Conservation (phyloP, 2,329 filamentous ascomycete species). For the Fusarium mexicanum region DNA sequence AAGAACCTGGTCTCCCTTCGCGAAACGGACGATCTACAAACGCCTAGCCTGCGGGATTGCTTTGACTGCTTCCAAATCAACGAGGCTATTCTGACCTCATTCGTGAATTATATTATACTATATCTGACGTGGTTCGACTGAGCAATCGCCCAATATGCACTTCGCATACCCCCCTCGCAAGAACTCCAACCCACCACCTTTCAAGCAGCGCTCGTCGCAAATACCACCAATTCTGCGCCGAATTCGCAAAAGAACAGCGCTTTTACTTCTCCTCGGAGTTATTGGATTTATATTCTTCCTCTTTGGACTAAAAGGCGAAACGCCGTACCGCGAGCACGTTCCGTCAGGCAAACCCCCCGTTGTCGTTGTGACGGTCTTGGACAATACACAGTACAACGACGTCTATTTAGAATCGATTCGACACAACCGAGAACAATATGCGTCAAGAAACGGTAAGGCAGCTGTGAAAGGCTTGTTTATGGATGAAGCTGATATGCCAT, state of each 20-base stretch:
- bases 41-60: slow-evolving; percentile 1
- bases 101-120: background rate
- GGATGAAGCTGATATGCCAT: slow-evolving; percentile 11
- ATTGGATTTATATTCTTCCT: slow-evolving; percentile 71
- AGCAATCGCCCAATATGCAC: slow-evolving; percentile 71
- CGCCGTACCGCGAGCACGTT: slow-evolving; percentile 49
- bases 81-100: background rate
- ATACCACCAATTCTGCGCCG: slow-evolving; percentile 65
- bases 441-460: slow-evolving; percentile 80
- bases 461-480: background rate
- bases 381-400: slow-evolving; percentile 70
- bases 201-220: slow-evolving; percentile 68
- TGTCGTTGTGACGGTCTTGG: slow-evolving; percentile 87
- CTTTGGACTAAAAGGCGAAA: slow-evolving; percentile 48
- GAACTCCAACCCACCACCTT: slow-evolving; percentile 78
- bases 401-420: slow-evolving; percentile 78
- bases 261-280: slow-evolving; percentile 63
- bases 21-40: slow-evolving; percentile 10
- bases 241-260: slow-evolving; percentile 69
- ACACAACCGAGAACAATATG: slow-evolving; percentile 87
- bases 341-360: slow-evolving; percentile 67
- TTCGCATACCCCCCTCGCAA: slow-evolving; percentile 90
- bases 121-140: background rate
- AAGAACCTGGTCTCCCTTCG: slow-evolving; percentile 4
- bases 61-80: slow-evolving; percentile 2